Conservation (phyloP, 1,139 yeast genomes). For the Debaryomyces sp. region DNA sequence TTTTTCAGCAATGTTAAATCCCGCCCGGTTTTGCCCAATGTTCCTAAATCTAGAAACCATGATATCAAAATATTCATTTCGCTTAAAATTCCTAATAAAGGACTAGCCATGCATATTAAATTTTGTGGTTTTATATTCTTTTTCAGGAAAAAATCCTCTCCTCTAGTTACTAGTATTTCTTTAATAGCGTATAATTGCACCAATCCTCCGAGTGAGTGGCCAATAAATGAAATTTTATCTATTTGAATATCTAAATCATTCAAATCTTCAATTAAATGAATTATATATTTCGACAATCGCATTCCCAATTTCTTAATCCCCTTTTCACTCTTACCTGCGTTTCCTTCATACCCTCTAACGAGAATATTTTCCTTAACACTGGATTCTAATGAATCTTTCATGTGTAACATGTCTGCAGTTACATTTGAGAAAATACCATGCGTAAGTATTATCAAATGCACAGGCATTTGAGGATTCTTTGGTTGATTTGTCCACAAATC, state of each 20-base stretch:
- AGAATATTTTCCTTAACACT: conserved; percentile 64
- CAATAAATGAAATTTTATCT: conserved; percentile 76
- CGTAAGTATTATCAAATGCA: conserved; percentile 76
- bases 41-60: conserved; percentile 80
- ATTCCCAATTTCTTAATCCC: conserved; percentile 86
- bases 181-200: conserved; percentile 91
- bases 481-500: conserved; percentile 71
- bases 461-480: conserved; percentile 44
- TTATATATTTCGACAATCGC: conserved; percentile 71
- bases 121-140: conserved; percentile 61
- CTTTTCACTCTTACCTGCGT: conserved; percentile 85
- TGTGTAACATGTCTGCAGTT: conserved; percentile 83
- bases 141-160: conserved; percentile 58
- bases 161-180: conserved; percentile 56
- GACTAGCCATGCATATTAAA: conserved; percentile 83
- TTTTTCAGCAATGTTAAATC: conserved; percentile 67
- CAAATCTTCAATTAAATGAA: conserved; percentile 49
- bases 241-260: conserved; percentile 37
- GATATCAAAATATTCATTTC: conserved; percentile 89
- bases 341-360: conserved; percentile 80
- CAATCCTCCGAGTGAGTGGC: conserved; percentile 91
- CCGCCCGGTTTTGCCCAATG: conserved; percentile 90
- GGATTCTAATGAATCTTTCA: conserved; percentile 76
- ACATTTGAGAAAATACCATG: conserved; percentile 93
- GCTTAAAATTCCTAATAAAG: conserved; percentile 77